Conservation (phyloP, 2,329 filamentous ascomycete species). For the Fusarium tupiense region DNA sequence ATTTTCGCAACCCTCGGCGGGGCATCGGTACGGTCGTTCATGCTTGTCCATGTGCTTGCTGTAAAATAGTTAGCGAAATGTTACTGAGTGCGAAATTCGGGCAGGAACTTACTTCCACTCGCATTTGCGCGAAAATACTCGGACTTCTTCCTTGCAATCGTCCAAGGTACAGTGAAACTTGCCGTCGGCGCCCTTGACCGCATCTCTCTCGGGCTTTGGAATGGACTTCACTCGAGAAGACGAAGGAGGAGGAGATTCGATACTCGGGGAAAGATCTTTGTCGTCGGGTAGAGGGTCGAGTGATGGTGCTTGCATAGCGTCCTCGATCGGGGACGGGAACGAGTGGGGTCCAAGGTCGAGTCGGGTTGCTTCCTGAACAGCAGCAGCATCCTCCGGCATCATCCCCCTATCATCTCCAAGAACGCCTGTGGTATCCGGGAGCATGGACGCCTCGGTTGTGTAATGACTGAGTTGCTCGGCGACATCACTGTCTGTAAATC, state of each 20-base stretch:
- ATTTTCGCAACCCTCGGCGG: constrained; percentile 85
- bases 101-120: constrained; percentile 88
- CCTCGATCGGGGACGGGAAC: constrained; percentile 50
- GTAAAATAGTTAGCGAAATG: constrained; percentile 37
- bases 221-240: constrained; percentile 61
- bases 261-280: constrained; percentile 48
- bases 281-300: constrained; percentile 48
- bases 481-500: constrained; percentile 56
- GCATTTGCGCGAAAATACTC: constrained; percentile 82
- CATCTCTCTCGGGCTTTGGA: constrained; percentile 66
- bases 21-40: constrained; percentile 90
- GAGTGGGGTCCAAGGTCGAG: constrained; percentile 50
- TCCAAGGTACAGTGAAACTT: constrained; percentile 79
- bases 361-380: constrained; percentile 51
- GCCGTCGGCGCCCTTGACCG: constrained; percentile 73
- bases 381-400: constrained; percentile 52
- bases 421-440: constrained; percentile 51
- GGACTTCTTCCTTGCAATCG: constrained; percentile 72
- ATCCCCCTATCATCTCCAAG: constrained; percentile 48
- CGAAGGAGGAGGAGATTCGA: constrained; percentile 47
- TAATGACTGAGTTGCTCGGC: constrained; percentile 57
- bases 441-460: constrained; percentile 52
- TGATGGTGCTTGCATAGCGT: constrained; percentile 44
- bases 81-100: background rate
- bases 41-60: constrained; percentile 99